Base-by-base conservation (phyloP, 2,329 filamentous ascomycete species). In the Calonectria naviculata region DNA sequence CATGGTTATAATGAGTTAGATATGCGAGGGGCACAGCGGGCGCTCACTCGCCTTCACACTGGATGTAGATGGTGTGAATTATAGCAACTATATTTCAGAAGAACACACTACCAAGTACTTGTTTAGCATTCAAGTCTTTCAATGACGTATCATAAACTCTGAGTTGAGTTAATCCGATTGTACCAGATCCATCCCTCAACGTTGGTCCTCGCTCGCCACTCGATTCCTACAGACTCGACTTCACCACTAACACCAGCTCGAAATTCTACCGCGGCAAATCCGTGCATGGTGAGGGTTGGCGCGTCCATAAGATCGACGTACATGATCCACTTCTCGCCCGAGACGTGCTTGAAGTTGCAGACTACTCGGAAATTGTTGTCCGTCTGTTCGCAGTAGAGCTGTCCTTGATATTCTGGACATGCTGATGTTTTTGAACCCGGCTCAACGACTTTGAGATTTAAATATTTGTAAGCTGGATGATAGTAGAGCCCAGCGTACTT, bases 61-160 rank as follows among this genome's bases (percentile, higher is more conserved):
- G 28, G 41, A 13, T 66, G 63, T 10, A 29, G 24, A 10, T 44
- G 54, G 19, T 58, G 64, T 28, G 58, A 19, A 78, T 72, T 29
- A 2, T 5, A 49, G n/a, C n/a, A n/a, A n/a, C n/a, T n/a, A n/a
- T n/a, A n/a, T n/a, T n/a, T n/a, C n/a, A n/a, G n/a, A n/a, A n/a
- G n/a, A n/a, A n/a, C n/a, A n/a, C n/a, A n/a, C n/a, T 21, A 10
- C n/a, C 19, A 44, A 44, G 21, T 24, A n/a, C 5, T 21, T 4
- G 4, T 34, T 26, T 12, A 31, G 4, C 6, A 13, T 10, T 26
- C 26, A 47, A 5, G 3, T 47, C 4, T 28, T 13, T 5, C 21
- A 6, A n/a, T 21, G 26, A 10, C 4, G 4, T 21, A 9, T 19
- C 7, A 31, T 52, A 4, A 2, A 12, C 28, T 21, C 19, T 52